Conservation (phyloP, 192 early-diverging fungal genomes). For the Coemansia sp. region DNA sequence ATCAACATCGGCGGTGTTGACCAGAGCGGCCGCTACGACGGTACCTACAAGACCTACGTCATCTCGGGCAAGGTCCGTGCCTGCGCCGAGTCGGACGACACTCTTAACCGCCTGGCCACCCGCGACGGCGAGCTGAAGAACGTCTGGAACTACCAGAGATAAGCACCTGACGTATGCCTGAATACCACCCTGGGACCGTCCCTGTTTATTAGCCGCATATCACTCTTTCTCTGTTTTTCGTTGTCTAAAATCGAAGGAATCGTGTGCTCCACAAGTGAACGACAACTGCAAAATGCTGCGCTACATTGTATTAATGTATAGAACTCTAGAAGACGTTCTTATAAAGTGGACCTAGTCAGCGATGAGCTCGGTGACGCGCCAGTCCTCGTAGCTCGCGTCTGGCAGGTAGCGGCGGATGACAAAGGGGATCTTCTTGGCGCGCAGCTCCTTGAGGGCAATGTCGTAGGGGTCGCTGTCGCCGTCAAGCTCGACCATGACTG, state of each 20-base stretch:
- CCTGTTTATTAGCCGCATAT: slow-evolving; percentile 1
- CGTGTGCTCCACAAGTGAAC: no score
- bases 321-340: neutral
- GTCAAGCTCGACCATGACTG: slow-evolving; percentile 92
- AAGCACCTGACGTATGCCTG: slow-evolving; percentile 37
- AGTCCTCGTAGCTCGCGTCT: slow-evolving; percentile 94
- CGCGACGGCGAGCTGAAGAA: slow-evolving; percentile 75
- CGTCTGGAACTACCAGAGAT: slow-evolving; percentile 77
- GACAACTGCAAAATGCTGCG: no score
- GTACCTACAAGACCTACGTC: slow-evolving; percentile 83
- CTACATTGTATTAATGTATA: no score
- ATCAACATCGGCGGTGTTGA: slow-evolving; percentile 96
- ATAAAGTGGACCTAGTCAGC: slow-evolving; percentile 56
- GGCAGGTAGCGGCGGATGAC: slow-evolving; percentile 92
- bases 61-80: slow-evolving; percentile 92
- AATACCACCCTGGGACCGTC: no score
- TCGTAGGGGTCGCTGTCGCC: slow-evolving; percentile 92
- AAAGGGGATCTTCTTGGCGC: slow-evolving; percentile 91
- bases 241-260: slow-evolving; percentile 7
- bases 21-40: slow-evolving; percentile 75
- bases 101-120: slow-evolving; percentile 92
- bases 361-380: slow-evolving; percentile 90
- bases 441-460: slow-evolving; percentile 95
- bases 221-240: slow-evolving; percentile 1
- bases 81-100: slow-evolving; percentile 93